Base-by-base conservation (phyloP, 495 filamentous ascomycete genomes). In the Emericellopsis terricola region DNA sequence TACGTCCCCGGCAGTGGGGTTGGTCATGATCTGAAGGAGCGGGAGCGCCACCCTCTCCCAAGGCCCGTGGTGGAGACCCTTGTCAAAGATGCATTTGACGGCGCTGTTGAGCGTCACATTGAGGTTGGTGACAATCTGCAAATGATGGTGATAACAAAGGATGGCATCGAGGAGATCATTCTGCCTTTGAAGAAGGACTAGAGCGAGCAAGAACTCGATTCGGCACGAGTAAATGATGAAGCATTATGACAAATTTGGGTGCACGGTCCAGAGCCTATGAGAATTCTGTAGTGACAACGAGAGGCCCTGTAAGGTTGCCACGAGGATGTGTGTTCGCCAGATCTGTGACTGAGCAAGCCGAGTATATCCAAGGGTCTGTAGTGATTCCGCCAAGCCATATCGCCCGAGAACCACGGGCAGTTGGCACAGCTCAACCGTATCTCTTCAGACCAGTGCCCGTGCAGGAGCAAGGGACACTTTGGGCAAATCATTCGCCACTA, bases 81-180 rank as follows among this genome's bases (percentile, higher is more conserved):
- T 38, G 91, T 96, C 36, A 78, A 83, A 57, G 89, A 97, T 70
- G 91, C 87, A 8, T 97, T 97, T 51, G 91, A 89, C 39, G 91
- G 84, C 52, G 87, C 91, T 9, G 86, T 93, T 15, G 89, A 97
- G 70, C 77, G 89, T 53, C 89, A 97, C 61, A 97, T 96, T 46
- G 87, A 96, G 64, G 89, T 96, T 38, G 89, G 89, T 51, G 89
- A 97, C 66, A 78, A 81, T 27, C 55, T 97, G 57, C 89, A 96
- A 65, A 83, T 93, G 75, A 71, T 94, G 67, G 68, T 93, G 39
- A 77, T 94, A 43, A 93, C 85, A 19, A 69, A 65, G 53, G 64
- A 81, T 29, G 89, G 89, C 4, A 79, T 96, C 48, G 69, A 93
- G 65, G 91, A 96, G 60, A 68, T 76, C 26, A 75, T 72, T 46